These are phyloP conservation scores for Tricholoma furcatifolium DNA, from an alignment of 768 basidiomycete genomes.

Conservation along the genomic window DNA sequence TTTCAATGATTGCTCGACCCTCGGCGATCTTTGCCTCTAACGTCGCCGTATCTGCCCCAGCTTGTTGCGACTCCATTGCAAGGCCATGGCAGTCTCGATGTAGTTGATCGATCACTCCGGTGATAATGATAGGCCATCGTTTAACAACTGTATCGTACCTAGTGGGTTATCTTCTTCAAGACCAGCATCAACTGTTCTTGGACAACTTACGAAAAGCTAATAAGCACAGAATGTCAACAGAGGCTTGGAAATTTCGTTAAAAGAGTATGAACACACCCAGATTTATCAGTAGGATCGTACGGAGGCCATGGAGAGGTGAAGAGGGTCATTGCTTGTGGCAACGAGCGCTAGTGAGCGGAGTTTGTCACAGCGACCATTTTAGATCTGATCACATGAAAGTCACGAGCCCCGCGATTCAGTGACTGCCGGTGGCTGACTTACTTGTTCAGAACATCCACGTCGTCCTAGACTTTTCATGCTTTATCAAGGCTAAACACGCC, in stretches of 20 bases:
- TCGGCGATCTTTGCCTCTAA: constrained; percentile 57
- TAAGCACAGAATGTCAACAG: not conserved
- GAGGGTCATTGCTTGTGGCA: constrained; percentile 3
- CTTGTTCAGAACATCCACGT: not conserved
- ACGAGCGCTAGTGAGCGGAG: no score
- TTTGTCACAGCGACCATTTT: no score
- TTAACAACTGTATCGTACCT: constrained; percentile 80
- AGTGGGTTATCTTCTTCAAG: not conserved
- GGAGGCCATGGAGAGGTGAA: constrained; percentile 62
- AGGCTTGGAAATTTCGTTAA: not conserved
- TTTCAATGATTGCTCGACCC: constrained; percentile 74
- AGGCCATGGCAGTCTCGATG: constrained; percentile 67
- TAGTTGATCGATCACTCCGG: constrained; percentile 74
- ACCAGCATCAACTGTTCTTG: not conserved
- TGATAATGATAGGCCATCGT: constrained; percentile 85
- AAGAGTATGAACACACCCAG: constrained; percentile 45
- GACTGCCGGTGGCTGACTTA: not conserved
- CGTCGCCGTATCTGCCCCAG: constrained; percentile 18
- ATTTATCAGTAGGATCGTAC: constrained; percentile 71
- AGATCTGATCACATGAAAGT: constrained; percentile 5
- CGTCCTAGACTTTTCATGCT: no score
- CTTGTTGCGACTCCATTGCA: constrained; percentile 35
- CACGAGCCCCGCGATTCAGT: not conserved
- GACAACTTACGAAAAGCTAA: constrained; percentile 62
- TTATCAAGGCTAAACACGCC: no score